Evolutionary conservation across 2,329 filamentous ascomycete genomes (phyloP).

Genomic region (Fusarium haematococcum): DNA sequence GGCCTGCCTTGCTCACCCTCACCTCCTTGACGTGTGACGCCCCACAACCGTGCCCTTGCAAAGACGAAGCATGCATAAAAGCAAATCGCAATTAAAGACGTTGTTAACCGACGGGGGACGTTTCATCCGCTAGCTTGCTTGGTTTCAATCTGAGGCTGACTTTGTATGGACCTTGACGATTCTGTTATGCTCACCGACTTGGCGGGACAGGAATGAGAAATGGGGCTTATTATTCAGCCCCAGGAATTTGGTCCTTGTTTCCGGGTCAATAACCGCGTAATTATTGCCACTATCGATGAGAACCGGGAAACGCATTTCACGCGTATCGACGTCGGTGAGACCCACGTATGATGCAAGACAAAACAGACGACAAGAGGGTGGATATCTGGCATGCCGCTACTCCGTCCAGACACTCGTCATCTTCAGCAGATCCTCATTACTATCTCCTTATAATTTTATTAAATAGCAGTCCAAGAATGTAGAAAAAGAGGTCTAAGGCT

Average conservation of each 20-base stretch:
- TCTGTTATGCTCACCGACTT: background rate
- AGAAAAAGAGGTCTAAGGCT: background rate
- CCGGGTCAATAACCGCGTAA: background rate
- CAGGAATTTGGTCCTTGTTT: background rate
- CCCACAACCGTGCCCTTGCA: background rate
- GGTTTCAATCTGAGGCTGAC: background rate
- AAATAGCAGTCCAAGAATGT: background rate
- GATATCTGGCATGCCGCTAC: background rate
- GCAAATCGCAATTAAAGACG: slow-evolving; percentile 6
- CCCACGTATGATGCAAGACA: background rate
- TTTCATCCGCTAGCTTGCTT: background rate
- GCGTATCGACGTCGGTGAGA: background rate
- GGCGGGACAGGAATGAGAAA: background rate
- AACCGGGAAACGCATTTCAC: background rate
- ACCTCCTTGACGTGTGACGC: background rate
- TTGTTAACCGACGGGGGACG: background rate
- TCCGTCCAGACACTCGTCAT: background rate
- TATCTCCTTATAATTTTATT: background rate
- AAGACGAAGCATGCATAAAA: background rate
- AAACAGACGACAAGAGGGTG: background rate
- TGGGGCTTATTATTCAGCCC: background rate
- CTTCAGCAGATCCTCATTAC: background rate
- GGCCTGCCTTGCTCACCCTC: background rate
- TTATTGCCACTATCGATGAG: background rate
- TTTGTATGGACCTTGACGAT: background rate